A percentile compares a stretch with the other conserved stretches of the same genome.
phyloP scores from a whole-genome alignment of 495 filamentous ascomycete species.

The Beverwykella pulmonaria region DNA sequence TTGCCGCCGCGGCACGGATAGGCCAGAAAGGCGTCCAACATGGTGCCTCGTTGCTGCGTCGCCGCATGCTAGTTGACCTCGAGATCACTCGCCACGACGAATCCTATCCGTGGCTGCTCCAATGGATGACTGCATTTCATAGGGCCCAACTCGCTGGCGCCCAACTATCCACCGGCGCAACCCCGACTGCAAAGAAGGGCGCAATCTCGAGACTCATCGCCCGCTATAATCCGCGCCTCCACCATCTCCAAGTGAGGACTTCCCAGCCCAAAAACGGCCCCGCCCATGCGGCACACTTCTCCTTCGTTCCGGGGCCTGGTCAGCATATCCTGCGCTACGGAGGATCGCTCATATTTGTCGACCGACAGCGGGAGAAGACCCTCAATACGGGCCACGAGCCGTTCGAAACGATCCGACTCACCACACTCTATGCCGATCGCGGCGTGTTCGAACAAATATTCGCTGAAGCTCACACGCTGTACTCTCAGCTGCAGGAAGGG shows the following conservation, averaged over 20 bases:
- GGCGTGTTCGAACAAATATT: constrained; percentile 86
- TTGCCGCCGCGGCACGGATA: constrained; percentile 75
- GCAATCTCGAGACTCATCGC: constrained; percentile 57
- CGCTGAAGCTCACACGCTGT: constrained; percentile 77
- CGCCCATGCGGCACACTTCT: constrained; percentile 77
- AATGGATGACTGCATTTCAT: constrained; percentile 89
- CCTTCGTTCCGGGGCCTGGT: constrained; percentile 87
- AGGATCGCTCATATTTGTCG: constrained; percentile 81
- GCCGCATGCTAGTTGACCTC: constrained; percentile 88
- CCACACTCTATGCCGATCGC: constrained; percentile 84
- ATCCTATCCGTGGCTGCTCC: constrained; percentile 89
- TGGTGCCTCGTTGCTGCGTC: constrained; percentile 70
- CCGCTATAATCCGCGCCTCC: constrained; percentile 64
- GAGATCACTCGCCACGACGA: constrained; percentile 93
- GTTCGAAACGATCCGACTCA: constrained; percentile 92
- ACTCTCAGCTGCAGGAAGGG: constrained; percentile 76
- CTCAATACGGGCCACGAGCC: constrained; percentile 73
- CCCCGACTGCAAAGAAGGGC: constrained; percentile 43
- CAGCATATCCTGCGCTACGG: constrained; percentile 83
- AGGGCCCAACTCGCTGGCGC: constrained; percentile 54
- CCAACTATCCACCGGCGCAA: constrained; percentile 37
- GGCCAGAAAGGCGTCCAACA: constrained; percentile 72
- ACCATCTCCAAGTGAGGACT: constrained; percentile 71
- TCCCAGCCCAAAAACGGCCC: constrained; percentile 64
- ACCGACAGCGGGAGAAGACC: constrained; percentile 78